These are phyloP conservation scores for Ogataea henricii DNA, from an alignment of 805 yeast species.

Conservation along the genomic window DNA sequence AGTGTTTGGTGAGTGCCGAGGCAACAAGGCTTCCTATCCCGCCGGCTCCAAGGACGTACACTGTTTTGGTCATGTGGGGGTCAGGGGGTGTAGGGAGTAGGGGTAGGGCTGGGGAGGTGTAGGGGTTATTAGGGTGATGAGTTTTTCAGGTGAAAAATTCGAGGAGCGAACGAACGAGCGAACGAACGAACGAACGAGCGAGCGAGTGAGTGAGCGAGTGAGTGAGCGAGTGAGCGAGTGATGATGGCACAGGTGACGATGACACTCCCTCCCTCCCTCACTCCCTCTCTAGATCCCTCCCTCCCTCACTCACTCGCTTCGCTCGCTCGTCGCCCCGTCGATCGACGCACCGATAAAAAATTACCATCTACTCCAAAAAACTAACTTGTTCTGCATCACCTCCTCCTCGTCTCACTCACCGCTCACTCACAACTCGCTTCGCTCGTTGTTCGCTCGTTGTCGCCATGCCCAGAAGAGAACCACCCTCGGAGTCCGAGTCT, in stretches of 20 bases:
- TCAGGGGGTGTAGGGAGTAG: not conserved
- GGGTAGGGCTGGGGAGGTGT: not conserved
- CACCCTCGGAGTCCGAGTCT: conserved; percentile 27
- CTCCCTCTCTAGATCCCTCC: too few species aligned
- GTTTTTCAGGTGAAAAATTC: not conserved
- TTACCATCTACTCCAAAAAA: not conserved
- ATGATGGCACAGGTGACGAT: too few species aligned
- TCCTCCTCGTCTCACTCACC: not conserved
- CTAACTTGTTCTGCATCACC: too few species aligned
- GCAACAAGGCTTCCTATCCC: conserved; percentile 37
- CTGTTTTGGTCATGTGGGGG: conserved; percentile 11
- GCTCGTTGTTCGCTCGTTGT: too few species aligned
- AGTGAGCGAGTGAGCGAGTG: too few species aligned
- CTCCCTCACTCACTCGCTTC: too few species aligned
- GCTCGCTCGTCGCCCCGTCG: conserved; percentile 2
- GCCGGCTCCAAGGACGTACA: conserved; percentile 38
- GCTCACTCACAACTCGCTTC: not conserved
- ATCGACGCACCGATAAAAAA: conserved; percentile 1
- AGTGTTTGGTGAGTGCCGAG: conserved; percentile 22
- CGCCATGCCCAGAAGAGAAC: conserved; percentile 18
- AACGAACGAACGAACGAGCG: too few species aligned
- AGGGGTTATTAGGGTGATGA: not conserved
- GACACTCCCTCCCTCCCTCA: too few species aligned
- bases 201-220: too few species aligned
- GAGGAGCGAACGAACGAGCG: not conserved